phyloP scores from a whole-genome alignment of 2,329 filamentous ascomycete genomes.

The Septoria linicola region DNA sequence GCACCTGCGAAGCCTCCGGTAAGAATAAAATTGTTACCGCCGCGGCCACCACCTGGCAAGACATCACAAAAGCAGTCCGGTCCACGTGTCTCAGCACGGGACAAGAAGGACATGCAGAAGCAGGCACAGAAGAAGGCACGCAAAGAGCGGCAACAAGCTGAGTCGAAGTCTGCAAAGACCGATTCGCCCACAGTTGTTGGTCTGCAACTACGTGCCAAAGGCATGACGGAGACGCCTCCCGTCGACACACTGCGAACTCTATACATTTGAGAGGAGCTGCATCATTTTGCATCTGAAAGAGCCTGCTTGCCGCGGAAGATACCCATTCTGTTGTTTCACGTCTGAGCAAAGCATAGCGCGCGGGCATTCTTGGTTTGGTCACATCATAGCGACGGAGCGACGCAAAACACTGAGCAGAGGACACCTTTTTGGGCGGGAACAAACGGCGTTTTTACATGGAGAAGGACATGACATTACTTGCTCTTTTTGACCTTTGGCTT shows the following conservation, averaged over 20 bases:
- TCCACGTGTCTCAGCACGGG: constrained; percentile 39
- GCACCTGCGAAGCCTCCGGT: constrained; percentile 28
- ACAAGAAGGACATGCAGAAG: constrained; percentile 43
- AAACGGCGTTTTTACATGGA: constrained; percentile 1
- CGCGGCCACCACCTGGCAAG: constrained; percentile 36
- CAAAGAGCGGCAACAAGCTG: constrained; percentile 40
- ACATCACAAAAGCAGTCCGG: constrained; percentile 38
- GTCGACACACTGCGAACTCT: constrained; percentile 41
- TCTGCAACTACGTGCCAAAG: constrained; percentile 35
- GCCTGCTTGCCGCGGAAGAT: constrained; percentile 20
- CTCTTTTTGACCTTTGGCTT: constrained; percentile 12
- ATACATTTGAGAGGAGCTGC: constrained; percentile 36
- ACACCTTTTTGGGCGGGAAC: not conserved
- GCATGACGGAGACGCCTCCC: constrained; percentile 37
- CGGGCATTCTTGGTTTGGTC: constrained; percentile 12
- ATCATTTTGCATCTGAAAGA: constrained; percentile 9
- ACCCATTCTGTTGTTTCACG: constrained; percentile 20
- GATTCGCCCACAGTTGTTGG: constrained; percentile 30
- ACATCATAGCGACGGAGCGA: constrained; percentile 19
- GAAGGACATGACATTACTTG: constrained; percentile 7
- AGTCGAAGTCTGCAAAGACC: constrained; percentile 19
- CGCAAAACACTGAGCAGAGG: constrained; percentile 8
- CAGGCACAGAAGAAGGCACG: constrained; percentile 44
- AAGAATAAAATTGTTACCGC: constrained; percentile 39
- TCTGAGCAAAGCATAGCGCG: constrained; percentile 21